Conservation (phyloP, 1,284 basidiomycete genomes). For the Neotropicomus parvogracilis region DNA sequence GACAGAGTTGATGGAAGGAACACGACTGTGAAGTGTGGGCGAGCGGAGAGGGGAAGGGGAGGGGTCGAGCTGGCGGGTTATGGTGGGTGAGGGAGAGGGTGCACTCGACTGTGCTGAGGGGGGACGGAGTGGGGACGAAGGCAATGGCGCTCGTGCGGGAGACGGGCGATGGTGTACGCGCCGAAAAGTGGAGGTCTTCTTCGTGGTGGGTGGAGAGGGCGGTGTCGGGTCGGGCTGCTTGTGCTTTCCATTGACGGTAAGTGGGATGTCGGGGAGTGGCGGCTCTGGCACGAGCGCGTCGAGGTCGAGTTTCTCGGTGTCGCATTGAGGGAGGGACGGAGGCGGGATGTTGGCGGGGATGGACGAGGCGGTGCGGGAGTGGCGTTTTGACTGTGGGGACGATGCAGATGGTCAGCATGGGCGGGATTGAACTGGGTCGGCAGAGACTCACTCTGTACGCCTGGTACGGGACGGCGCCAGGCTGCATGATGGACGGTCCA, state of each 20-base stretch:
- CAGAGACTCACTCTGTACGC: constrained; percentile 57
- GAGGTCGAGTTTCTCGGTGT: constrained; percentile 22
- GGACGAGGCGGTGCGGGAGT: constrained; percentile 53
- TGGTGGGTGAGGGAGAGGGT: constrained; percentile 19
- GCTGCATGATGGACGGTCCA: constrained; percentile 9
- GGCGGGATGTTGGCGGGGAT: constrained; percentile 33
- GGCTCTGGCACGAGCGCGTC: not conserved
- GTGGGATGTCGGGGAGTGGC: not conserved
- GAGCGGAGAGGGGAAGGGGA: constrained; percentile 13
- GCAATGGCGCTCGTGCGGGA: constrained; percentile 31
- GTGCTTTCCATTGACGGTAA: constrained; percentile 12
- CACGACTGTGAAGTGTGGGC: constrained; percentile 23
- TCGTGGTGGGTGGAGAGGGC: constrained; percentile 32
- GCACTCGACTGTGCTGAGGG: constrained; percentile 25
- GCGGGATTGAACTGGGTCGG: too few relatives aligned
- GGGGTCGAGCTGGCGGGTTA: constrained; percentile 17
- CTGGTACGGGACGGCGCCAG: constrained; percentile 58
- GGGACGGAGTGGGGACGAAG: constrained; percentile 43
- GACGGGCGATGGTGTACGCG: constrained; percentile 47
- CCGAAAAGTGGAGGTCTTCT: constrained; percentile 54
- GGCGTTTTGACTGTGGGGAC: constrained; percentile 62
- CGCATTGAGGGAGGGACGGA: constrained; percentile 17
- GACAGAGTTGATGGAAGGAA: constrained; percentile 24
- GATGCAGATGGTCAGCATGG: too few relatives aligned
- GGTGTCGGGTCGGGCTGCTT: constrained; percentile 5